Evolutionary conservation across 768 basidiomycete species (phyloP).

Genomic region (Tylopilus plumbeoviolaceoides): DNA sequence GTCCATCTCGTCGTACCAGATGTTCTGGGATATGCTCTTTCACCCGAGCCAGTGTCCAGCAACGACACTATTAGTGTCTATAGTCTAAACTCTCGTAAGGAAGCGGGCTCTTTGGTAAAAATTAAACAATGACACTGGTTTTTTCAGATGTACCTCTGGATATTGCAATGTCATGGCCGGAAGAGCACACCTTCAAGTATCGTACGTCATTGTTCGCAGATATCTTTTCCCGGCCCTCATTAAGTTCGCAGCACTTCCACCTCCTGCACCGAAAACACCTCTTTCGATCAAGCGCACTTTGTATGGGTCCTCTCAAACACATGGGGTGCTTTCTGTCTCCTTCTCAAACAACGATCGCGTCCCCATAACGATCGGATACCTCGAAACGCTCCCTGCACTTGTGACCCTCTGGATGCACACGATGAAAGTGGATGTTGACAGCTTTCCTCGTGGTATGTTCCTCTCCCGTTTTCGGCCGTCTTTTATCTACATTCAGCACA

Average conservation of each 20-base stretch:
- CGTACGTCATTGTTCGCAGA: constrained; percentile 38
- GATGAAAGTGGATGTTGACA: constrained; percentile 48
- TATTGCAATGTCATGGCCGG: constrained; percentile 53
- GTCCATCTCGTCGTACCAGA: constrained; percentile 48
- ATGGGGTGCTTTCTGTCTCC: constrained; percentile 64
- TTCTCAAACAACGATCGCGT: constrained; percentile 54
- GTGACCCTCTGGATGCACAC: constrained; percentile 87
- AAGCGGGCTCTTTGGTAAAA: background rate
- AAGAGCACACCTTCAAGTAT: constrained; percentile 49
- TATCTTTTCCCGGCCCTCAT: background rate
- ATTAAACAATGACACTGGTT: background rate
- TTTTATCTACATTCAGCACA: background rate
- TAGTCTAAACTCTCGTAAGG: constrained; percentile 44
- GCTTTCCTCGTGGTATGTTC: constrained; percentile 41
- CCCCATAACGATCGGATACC: constrained; percentile 52
- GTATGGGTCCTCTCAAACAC: constrained; percentile 69
- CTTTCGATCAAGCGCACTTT: constrained; percentile 63
- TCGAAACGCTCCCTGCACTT: constrained; percentile 94
- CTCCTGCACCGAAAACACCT: constrained; percentile 43
- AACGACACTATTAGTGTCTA: constrained; percentile 41
- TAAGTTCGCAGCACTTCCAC: constrained; percentile 33
- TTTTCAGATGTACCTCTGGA: constrained; percentile 41
- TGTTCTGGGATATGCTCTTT: constrained; percentile 40
- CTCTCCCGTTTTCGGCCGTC: too few relatives aligned
- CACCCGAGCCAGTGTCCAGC: constrained; percentile 46